Evolutionary conservation across 306 rosid genomes (phyloP), one percentile per base, ranked within the genome.

Genomic region (Quercus wislizeni): DNA sequence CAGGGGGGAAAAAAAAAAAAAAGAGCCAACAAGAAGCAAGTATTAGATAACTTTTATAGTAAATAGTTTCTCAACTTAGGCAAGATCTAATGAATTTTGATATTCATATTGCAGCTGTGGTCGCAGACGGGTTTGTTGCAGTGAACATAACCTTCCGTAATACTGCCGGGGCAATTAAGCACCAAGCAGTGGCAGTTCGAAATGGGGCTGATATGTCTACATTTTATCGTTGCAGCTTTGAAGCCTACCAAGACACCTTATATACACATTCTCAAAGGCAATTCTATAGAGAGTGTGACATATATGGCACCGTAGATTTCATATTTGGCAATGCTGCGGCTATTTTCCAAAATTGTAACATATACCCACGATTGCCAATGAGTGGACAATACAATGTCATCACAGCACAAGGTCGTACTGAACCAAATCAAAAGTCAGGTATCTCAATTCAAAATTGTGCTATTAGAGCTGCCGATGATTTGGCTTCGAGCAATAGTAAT

Each of bases 291-390:
- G 97, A 92, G 76, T 94, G 97, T 30, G 94, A 92, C 67, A 78
- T 94, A 31, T 92, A 90, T 54, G 97, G 99, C 15, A 94, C 99
- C 0, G 97, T 94, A 2, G 99, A 94, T 73, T 94, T 94, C 91
- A 92, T 95, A 55, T 95, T 95, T n/a, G 98, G 99, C 4, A 92
- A 95, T 38, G 99, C 99, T 2, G 93, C 93, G 30, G 95, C 85
- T 20, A 96, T 95, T 0, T 82, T 95, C 81, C 98, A 95, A 73
- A 92, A 81, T 79, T 92, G 99, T 85, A 90, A 92, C 82, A 13
- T 94, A 12, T 86, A 88, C 63, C 95, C 99, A 1, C 91, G 97
- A n/a, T 86, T 92, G 14, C 95, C 99, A 0, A 87, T 94, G 97
- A 54, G 63, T 5, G 89, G 88, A 46, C 99, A 94, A 78, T 94